Evolutionary conservation across 495 filamentous ascomycete genomes (phyloP).

Genomic region (Viridothelium virens): DNA sequence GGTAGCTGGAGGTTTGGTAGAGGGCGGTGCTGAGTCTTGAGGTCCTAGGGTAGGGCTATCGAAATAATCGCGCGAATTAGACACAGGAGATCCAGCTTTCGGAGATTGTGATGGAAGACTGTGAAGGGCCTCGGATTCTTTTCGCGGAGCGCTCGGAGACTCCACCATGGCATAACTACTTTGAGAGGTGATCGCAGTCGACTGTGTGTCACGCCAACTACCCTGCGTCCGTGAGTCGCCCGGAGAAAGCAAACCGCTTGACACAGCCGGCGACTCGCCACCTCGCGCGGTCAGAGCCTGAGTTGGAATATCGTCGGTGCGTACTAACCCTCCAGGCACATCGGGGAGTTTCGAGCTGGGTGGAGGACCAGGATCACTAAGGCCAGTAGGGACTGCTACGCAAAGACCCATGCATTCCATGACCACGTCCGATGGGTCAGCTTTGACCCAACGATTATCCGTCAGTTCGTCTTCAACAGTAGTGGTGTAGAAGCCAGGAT

Average conservation of each 20-base stretch:
- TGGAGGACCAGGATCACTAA: conserved; percentile 32
- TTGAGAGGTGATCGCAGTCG: conserved; percentile 38
- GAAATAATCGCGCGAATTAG: conserved; percentile 8
- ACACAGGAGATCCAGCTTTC: conserved; percentile 15
- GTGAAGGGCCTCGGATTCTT: conserved; percentile 34
- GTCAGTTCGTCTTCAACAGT: conserved; percentile 65
- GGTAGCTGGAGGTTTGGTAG: background rate
- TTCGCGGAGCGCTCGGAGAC: background rate
- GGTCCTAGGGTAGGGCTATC: conserved; percentile 25
- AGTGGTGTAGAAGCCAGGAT: conserved; percentile 64
- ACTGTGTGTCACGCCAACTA: conserved; percentile 44
- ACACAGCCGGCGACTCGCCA: background rate
- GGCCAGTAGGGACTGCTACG: conserved; percentile 31
- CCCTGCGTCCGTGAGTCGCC: conserved; percentile 6
- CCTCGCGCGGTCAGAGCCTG: conserved; percentile 24
- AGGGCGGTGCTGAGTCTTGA: background rate
- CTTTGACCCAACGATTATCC: conserved; percentile 65
- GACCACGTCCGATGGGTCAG: conserved; percentile 63
- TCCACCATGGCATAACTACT: conserved; percentile 23
- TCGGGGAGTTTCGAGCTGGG: conserved; percentile 32
- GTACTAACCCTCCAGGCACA: conserved; percentile 33
- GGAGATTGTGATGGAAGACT: conserved; percentile 29
- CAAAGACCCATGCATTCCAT: conserved; percentile 56
- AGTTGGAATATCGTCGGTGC: conserved; percentile 35
- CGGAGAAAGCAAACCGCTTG: background rate